phyloP scores from a whole-genome alignment of 2,329 filamentous ascomycete species.

The Pseudogymnoascus sp. region DNA sequence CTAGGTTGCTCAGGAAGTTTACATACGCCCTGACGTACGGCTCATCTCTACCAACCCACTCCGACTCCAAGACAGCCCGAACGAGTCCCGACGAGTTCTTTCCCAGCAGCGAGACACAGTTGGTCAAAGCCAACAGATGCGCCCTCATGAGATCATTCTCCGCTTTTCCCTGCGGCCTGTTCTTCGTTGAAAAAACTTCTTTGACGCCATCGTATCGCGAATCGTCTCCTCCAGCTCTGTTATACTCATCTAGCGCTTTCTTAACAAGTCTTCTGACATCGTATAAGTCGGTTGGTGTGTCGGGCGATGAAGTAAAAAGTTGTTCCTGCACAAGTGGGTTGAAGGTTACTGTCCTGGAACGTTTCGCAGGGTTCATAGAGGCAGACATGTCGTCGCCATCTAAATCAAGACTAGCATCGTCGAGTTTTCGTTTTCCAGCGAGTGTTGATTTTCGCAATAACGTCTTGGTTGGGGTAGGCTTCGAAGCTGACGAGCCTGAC shows the following conservation, averaged over 20 bases:
- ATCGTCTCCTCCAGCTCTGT: slow-evolving; percentile 37
- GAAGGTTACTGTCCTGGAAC: slow-evolving; percentile 24
- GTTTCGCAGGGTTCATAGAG: slow-evolving; percentile 23
- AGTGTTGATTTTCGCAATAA: slow-evolving; percentile 8
- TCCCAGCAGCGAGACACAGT: slow-evolving; percentile 51
- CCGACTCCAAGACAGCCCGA: slow-evolving; percentile 49
- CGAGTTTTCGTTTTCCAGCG: slow-evolving; percentile 2
- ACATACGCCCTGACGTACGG: slow-evolving; percentile 60
- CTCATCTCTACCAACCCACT: slow-evolving; percentile 58
- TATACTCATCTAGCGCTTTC: slow-evolving; percentile 6
- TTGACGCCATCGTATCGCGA: slow-evolving; percentile 52
- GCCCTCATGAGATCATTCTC: slow-evolving; percentile 43
- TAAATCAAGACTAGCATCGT: slow-evolving; percentile 2
- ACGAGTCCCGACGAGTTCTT: slow-evolving; percentile 53
- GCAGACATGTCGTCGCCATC: slow-evolving; percentile 19
- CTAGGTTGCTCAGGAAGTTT: slow-evolving; percentile 61
- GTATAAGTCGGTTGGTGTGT: not conserved
- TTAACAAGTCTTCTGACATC: not conserved
- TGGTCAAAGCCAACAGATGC: slow-evolving; percentile 56
- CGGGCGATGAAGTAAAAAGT: not conserved
- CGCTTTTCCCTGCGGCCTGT: slow-evolving; percentile 22
- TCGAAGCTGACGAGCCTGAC: not conserved
- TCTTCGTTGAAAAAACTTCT: slow-evolving; percentile 39
- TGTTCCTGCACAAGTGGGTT: slow-evolving; percentile 21
- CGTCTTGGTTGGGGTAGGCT: not conserved